Percentiles rank a stretch among this genome's conserved stretches.
phyloP scores from a whole-genome alignment of 2,329 filamentous ascomycete genomes.

The Neocatenulostroma microsporum region DNA sequence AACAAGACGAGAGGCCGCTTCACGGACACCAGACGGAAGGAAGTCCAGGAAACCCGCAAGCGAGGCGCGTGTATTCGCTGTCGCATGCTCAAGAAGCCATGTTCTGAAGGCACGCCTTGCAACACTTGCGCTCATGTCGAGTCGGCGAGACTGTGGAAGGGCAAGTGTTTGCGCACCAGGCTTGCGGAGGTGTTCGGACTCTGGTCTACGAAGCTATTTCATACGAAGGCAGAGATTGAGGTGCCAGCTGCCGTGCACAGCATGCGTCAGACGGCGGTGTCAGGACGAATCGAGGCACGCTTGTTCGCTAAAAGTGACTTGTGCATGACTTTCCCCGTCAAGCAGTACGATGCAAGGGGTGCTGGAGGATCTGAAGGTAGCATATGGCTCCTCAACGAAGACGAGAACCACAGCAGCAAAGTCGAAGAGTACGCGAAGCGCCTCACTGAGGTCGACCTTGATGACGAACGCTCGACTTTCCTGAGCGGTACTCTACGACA shows the following conservation, averaged over 20 bases:
- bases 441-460: slow-evolving; percentile 30
- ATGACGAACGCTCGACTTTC: slow-evolving; percentile 44
- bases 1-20: slow-evolving; percentile 46
- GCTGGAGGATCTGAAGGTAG: not conserved
- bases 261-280: slow-evolving; percentile 41
- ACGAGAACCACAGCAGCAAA: slow-evolving; percentile 44
- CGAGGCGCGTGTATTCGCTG: slow-evolving; percentile 55
- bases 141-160: slow-evolving; percentile 54
- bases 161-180: slow-evolving; percentile 51
- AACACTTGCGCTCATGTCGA: slow-evolving; percentile 53
- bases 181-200: slow-evolving; percentile 52
- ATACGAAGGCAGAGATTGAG: slow-evolving; percentile 46
- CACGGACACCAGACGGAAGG: slow-evolving; percentile 47
- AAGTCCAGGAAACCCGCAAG: slow-evolving; percentile 54
- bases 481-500: slow-evolving; percentile 43
- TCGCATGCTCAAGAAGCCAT: slow-evolving; percentile 58
- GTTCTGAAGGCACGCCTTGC: slow-evolving; percentile 54
- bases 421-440: slow-evolving; percentile 40
- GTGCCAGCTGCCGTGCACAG: slow-evolving; percentile 43
- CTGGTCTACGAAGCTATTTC: slow-evolving; percentile 48
- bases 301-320: slow-evolving; percentile 39
- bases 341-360: not conserved
- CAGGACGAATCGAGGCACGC: slow-evolving; percentile 48
- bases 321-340: slow-evolving; percentile 21
- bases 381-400: slow-evolving; percentile 17